Conservation (phyloP, 2,329 filamentous ascomycete genomes). For the Cordyceps tenuipes region DNA sequence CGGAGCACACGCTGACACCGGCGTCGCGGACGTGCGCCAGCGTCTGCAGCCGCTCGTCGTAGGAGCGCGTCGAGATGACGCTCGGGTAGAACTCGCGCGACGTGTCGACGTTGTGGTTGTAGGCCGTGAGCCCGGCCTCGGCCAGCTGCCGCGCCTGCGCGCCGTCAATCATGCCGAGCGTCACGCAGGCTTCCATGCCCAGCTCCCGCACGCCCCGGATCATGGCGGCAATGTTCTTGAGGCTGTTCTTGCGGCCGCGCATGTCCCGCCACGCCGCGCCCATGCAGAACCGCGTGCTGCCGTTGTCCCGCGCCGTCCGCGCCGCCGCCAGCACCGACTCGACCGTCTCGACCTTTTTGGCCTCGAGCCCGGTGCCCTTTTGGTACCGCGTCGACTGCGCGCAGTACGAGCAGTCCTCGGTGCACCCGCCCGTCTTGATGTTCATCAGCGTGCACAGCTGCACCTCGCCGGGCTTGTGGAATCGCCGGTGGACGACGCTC, state of each 20-base stretch:
- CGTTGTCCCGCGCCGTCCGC: conserved; percentile 68
- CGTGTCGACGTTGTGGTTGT: conserved; percentile 93
- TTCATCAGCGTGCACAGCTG: conserved; percentile 95
- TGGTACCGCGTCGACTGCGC: conserved; percentile 77
- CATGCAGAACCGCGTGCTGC: conserved; percentile 91
- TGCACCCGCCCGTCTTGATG: conserved; percentile 91
- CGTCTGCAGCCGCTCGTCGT: conserved; percentile 79
- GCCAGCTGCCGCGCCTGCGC: conserved; percentile 75
- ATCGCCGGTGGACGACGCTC: conserved; percentile 72
- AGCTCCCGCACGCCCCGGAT: conserved; percentile 69
- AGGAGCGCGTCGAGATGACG: conserved; percentile 76
- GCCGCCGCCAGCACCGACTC: conserved; percentile 75
- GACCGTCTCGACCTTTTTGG: conserved; percentile 70
- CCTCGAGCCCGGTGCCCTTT: conserved; percentile 68
- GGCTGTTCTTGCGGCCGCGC: conserved; percentile 75
- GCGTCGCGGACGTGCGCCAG: conserved; percentile 74
- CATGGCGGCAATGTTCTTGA: conserved; percentile 83
- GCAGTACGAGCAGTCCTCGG: conserved; percentile 89
- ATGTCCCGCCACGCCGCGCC: conserved; percentile 91
- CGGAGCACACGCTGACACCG: conserved; percentile 83
- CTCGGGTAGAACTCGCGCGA: conserved; percentile 81
- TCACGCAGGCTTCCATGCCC: conserved; percentile 91
- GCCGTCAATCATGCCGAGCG: conserved; percentile 82
- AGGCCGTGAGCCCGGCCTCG: conserved; percentile 76
- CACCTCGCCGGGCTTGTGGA: conserved; percentile 75